Percentiles rank a stretch among this genome's conserved stretches.
These are phyloP conservation scores for Lactifluus subvellereus DNA, from an alignment of 768 basidiomycete species.

Conservation along the genomic window DNA sequence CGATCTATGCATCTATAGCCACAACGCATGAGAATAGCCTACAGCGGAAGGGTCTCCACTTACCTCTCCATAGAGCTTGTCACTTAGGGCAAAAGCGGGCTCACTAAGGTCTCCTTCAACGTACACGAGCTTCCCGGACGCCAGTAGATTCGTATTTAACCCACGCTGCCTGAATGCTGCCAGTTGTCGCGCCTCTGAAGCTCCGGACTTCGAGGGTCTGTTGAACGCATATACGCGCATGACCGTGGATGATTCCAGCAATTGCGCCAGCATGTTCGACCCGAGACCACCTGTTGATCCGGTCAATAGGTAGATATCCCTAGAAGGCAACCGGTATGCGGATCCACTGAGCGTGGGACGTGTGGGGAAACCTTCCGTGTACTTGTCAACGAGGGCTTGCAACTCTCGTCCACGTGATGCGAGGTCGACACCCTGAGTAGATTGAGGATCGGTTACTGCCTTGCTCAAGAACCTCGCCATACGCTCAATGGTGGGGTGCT, in stretches of 20 bases:
- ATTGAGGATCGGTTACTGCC: conserved; percentile 4
- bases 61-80: conserved; percentile 20
- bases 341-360: background rate
- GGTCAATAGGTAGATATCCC: conserved; percentile 24
- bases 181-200: conserved; percentile 20
- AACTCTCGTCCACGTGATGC: conserved; percentile 20
- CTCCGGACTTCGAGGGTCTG: conserved; percentile 10
- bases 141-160: conserved; percentile 19
- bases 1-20: conserved; percentile 10
- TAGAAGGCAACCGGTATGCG: background rate
- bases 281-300: conserved; percentile 28
- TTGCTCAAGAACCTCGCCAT: conserved; percentile 21
- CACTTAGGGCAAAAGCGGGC: conserved; percentile 13
- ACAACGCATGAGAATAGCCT: background rate
- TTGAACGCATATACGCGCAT: conserved; percentile 27
- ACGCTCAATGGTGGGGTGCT: conserved; percentile 24
- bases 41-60: background rate
- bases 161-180: conserved; percentile 23
- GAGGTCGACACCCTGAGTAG: conserved; percentile 2
- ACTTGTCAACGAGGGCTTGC: conserved; percentile 24
- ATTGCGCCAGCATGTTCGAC: conserved; percentile 25
- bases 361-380: conserved; percentile 25
- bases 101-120: conserved; percentile 25
- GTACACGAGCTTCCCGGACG: conserved; percentile 24
- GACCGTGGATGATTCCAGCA: conserved; percentile 18